These are phyloP conservation scores for Eucommia ulmoides DNA, from an alignment of 257 asterid species.

Conservation along the genomic window DNA sequence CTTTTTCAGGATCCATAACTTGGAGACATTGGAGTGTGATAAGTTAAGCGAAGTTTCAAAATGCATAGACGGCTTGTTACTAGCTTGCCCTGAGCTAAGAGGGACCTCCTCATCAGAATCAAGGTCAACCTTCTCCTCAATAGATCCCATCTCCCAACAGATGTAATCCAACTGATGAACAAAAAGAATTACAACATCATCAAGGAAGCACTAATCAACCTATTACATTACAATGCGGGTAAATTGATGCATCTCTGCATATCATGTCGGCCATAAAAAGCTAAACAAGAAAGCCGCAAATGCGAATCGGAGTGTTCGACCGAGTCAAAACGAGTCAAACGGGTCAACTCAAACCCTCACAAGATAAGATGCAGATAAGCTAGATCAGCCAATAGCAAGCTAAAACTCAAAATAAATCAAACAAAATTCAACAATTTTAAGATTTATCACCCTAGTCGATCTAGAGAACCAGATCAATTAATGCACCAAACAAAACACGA, in stretches of 20 bases:
- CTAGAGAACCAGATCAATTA: neutral
- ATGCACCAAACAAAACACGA: neutral
- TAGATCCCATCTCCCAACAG: slow-evolving; percentile 35
- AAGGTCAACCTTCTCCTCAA: slow-evolving; percentile 40
- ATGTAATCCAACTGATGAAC: slow-evolving; percentile 6
- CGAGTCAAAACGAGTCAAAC: neutral
- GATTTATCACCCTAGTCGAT: too few species aligned
- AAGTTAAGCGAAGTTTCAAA: slow-evolving; percentile 39
- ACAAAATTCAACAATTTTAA: too few species aligned
- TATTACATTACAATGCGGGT: too few species aligned
- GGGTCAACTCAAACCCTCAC: neutral
- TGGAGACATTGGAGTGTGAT: slow-evolving; percentile 23
- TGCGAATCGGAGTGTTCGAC: too few species aligned
- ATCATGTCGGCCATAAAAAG: too few species aligned
- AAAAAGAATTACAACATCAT: too few species aligned
- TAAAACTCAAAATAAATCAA: neutral
- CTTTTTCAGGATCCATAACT: slow-evolving; percentile 32
- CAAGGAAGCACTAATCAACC: too few species aligned
- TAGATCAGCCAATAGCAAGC: neutral
- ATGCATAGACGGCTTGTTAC: slow-evolving; percentile 32
- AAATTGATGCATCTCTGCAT: too few species aligned
- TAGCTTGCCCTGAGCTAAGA: slow-evolving; percentile 27
- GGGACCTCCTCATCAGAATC: slow-evolving; percentile 70
- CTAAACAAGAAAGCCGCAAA: too few species aligned
- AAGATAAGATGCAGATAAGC: neutral